These are phyloP conservation scores for Triticum urartu DNA, from an alignment of 176 grass and related monocot species.

Conservation along the genomic window DNA sequence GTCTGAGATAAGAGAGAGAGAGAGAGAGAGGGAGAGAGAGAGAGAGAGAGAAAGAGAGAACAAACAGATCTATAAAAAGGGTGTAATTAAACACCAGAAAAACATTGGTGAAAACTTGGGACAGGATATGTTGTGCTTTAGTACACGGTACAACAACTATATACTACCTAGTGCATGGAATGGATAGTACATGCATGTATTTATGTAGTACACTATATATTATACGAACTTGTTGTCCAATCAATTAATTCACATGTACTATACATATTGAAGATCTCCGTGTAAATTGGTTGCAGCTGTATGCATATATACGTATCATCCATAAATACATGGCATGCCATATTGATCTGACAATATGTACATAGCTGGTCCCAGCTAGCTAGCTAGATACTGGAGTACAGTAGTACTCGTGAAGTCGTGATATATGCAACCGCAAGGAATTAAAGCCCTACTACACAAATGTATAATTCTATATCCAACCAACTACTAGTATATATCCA, in stretches of 20 bases:
- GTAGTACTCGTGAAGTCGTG: background rate
- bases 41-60: no score
- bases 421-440: background rate
- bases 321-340: background rate
- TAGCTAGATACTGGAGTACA: background rate
- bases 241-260: slow-evolving; percentile 6
- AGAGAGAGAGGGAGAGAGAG: no score
- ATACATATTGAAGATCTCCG: background rate
- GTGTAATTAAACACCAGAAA: background rate
- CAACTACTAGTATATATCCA: background rate
- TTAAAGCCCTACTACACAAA: background rate
- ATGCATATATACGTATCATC: background rate
- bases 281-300: background rate
- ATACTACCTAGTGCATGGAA: background rate
- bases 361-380: background rate
- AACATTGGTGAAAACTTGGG: background rate
- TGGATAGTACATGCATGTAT: background rate
- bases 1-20: no score
- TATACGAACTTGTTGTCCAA: background rate
- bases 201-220: background rate
- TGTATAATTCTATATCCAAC: background rate
- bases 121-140: background rate
- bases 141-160: background rate
- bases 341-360: background rate
- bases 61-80: background rate